These are phyloP conservation scores for Tolypocladium cylindrosporum DNA, from an alignment of 2,329 filamentous ascomycete species.

Conservation along the genomic window DNA sequence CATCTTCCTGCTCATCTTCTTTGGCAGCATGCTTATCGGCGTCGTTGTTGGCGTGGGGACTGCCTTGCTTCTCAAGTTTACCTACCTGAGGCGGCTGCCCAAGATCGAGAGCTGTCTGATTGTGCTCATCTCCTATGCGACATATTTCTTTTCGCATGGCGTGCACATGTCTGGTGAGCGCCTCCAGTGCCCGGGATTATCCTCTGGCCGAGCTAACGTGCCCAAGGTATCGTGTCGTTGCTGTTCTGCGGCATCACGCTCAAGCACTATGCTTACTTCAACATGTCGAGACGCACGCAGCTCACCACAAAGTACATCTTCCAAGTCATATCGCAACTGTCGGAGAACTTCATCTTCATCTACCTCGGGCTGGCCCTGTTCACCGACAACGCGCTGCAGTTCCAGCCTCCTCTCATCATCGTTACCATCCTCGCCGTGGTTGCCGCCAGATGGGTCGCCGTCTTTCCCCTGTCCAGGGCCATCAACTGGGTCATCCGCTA, in stretches of 20 bases:
- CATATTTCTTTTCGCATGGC: slow-evolving; percentile 96
- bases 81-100: slow-evolving; percentile 80
- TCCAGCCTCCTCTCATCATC: slow-evolving; percentile 91
- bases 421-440: slow-evolving; percentile 88
- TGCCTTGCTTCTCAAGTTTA: slow-evolving; percentile 86
- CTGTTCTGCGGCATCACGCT: slow-evolving; percentile 97
- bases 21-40: slow-evolving; percentile 84
- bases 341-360: slow-evolving; percentile 99
- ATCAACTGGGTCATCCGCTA: slow-evolving; percentile 94
- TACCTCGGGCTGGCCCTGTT: slow-evolving; percentile 93
- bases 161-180: slow-evolving; percentile 85
- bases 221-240: slow-evolving; percentile 80
- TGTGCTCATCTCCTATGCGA: slow-evolving; percentile 87
- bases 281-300: slow-evolving; percentile 96
- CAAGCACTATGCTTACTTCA: slow-evolving; percentile 99
- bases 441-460: slow-evolving; percentile 81
- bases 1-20: slow-evolving; percentile 93
- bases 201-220: not conserved
- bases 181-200: not conserved
- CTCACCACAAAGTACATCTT: slow-evolving; percentile 97
- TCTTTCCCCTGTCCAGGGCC: slow-evolving; percentile 79
- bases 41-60: slow-evolving; percentile 78
- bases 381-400: slow-evolving; percentile 77
- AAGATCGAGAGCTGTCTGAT: slow-evolving; percentile 96
- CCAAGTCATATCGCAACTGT: slow-evolving; percentile 85